phyloP scores from a whole-genome alignment of 2,329 filamentous ascomycete genomes.

The Calonectria hawksworthii region DNA sequence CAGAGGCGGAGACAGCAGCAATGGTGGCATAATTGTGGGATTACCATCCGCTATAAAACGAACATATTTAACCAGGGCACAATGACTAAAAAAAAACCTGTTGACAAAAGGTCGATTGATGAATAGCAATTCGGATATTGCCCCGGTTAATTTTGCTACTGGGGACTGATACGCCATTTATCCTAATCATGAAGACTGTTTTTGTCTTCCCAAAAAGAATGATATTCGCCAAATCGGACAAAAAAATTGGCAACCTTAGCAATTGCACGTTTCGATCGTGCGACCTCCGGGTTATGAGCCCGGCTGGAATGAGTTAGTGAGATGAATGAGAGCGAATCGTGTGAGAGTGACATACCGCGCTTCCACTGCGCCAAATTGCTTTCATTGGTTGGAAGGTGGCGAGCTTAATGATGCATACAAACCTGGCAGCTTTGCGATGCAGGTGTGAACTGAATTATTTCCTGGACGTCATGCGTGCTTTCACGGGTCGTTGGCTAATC shows the following conservation, averaged over 20 bases:
- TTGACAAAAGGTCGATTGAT: not conserved
- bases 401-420: not conserved
- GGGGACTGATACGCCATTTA: not conserved
- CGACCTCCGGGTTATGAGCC: slow-evolving; percentile 29
- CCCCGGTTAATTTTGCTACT: not conserved
- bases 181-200: not conserved
- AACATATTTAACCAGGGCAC: not conserved
- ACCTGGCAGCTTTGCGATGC: not conserved
- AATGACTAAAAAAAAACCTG: too few species aligned
- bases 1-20: not conserved
- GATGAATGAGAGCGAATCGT: not conserved
- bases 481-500: not conserved
- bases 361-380: slow-evolving; percentile 26
- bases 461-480: not conserved
- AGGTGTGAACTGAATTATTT: not conserved
- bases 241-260: slow-evolving; percentile 38
- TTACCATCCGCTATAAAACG: not conserved
- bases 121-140: too few species aligned
- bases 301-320: slow-evolving; percentile 13
- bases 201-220: slow-evolving; percentile 14
- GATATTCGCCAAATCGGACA: slow-evolving; percentile 10
- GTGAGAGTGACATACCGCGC: slow-evolving; percentile 6
- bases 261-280: slow-evolving; percentile 40
- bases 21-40: not conserved
- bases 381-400: not conserved